Conservation (phyloP, 164 flowering plant species). For the Nymphaea thermarum region DNA sequence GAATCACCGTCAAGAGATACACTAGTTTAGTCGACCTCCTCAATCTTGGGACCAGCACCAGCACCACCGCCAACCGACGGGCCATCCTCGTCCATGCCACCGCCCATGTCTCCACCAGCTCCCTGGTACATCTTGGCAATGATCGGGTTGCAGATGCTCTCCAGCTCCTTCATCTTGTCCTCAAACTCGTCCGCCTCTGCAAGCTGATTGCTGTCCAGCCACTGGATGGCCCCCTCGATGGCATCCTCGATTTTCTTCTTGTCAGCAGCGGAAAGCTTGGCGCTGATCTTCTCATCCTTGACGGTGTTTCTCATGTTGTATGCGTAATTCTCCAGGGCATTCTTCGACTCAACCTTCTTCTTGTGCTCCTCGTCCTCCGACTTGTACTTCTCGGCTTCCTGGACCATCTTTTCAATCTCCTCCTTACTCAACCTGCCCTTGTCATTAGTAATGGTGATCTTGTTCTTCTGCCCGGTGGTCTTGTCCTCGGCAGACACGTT, state of each 20-base stretch:
- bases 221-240: constrained; percentile 24
- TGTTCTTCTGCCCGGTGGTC: constrained; percentile 71
- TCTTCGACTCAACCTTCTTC: constrained; percentile 62
- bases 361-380: constrained; percentile 67
- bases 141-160: constrained; percentile 25
- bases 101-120: constrained; percentile 17
- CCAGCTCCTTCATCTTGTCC: constrained; percentile 24
- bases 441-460: constrained; percentile 61
- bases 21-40: constrained; percentile 13
- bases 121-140: constrained; percentile 35
- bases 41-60: constrained; percentile 22
- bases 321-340: constrained; percentile 49
- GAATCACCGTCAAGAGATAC: no score
- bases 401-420: constrained; percentile 62
- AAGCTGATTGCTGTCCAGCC: constrained; percentile 33
- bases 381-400: constrained; percentile 68
- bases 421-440: constrained; percentile 61
- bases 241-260: constrained; percentile 31
- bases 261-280: constrained; percentile 22
- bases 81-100: constrained; percentile 16
- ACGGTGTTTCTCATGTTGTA: constrained; percentile 65
- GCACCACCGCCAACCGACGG: constrained; percentile 6
- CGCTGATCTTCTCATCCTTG: constrained; percentile 23
- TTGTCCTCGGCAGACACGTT: constrained; percentile 73
- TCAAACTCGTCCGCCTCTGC: constrained; percentile 25